phyloP scores from a whole-genome alignment of 176 grass and related monocot species.

The Oropetium thomaeum region DNA sequence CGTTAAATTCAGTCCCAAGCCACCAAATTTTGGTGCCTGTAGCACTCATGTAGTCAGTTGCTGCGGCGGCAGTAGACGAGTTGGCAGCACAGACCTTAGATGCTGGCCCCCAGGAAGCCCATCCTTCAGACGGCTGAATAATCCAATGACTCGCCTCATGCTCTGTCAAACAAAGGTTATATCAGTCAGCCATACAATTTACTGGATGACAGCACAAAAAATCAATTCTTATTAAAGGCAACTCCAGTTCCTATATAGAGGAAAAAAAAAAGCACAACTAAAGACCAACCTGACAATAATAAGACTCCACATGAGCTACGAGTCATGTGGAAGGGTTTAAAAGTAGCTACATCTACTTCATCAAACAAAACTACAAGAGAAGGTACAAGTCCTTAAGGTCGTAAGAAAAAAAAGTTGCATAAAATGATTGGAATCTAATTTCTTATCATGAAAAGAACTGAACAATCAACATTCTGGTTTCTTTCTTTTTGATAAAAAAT shows the following conservation, averaged over 20 bases:
- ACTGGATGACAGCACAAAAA: not conserved
- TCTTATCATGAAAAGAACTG: not conserved
- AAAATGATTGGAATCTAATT: not conserved
- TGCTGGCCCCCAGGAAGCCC: conserved; percentile 30
- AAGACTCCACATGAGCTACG: not conserved
- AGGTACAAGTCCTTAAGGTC: not conserved
- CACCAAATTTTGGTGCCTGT: not conserved
- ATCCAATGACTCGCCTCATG: conserved; percentile 32
- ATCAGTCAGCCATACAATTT: conserved; percentile 6
- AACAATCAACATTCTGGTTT: not conserved
- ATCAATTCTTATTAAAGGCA: too few species aligned
- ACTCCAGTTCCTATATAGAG: too few species aligned
- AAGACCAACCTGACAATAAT: not conserved
- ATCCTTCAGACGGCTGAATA: conserved; percentile 45
- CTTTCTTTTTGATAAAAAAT: not conserved
- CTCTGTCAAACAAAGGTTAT: conserved; percentile 12
- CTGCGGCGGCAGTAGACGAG: conserved; percentile 26
- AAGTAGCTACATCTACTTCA: not conserved
- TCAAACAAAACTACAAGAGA: not conserved
- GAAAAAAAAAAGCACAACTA: too few species aligned
- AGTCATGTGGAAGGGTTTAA: not conserved
- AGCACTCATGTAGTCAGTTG: conserved; percentile 7
- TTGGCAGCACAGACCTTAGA: conserved; percentile 29
- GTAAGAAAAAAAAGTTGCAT: not conserved
- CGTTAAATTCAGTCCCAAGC: not conserved